These are phyloP conservation scores for Aspergillus ibericus DNA, from an alignment of 2,329 filamentous ascomycete species.

Conservation along the genomic window DNA sequence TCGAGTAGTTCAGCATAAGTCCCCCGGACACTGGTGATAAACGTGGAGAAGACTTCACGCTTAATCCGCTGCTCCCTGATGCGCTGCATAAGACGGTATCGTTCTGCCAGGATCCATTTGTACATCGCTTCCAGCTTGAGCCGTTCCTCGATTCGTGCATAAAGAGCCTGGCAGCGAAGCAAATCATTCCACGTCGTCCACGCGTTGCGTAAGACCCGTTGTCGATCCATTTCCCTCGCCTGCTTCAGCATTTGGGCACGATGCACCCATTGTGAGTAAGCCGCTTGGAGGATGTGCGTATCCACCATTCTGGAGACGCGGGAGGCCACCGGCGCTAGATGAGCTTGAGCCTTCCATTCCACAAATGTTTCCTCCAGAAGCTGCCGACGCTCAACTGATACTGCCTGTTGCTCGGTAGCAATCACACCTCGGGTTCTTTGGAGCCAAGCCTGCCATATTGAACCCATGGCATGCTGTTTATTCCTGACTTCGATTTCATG, in stretches of 20 bases:
- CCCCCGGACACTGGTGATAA: constrained; percentile 41
- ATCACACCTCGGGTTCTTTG: constrained; percentile 31
- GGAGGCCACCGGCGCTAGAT: constrained; percentile 43
- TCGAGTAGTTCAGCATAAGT: constrained; percentile 40
- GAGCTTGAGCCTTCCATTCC: constrained; percentile 45
- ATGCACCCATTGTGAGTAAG: constrained; percentile 53
- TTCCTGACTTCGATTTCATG: constrained; percentile 39
- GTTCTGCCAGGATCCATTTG: constrained; percentile 59
- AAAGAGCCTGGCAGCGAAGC: constrained; percentile 55
- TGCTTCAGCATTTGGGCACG: constrained; percentile 46
- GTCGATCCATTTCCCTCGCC: constrained; percentile 52
- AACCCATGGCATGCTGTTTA: constrained; percentile 28
- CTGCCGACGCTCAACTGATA: constrained; percentile 32
- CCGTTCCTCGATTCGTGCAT: constrained; percentile 56
- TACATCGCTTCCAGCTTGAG: constrained; percentile 58
- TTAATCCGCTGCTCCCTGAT: constrained; percentile 43
- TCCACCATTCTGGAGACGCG: constrained; percentile 48
- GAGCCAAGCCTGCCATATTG: constrained; percentile 37
- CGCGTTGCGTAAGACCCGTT: constrained; percentile 56
- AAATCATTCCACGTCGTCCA: constrained; percentile 64
- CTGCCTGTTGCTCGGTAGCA: constrained; percentile 31
- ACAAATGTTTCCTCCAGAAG: constrained; percentile 39
- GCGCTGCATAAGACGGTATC: constrained; percentile 41
- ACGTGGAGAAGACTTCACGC: constrained; percentile 38
- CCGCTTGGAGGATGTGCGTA: constrained; percentile 46